Evolutionary conservation across 805 yeast species (phyloP).

Genomic region (Debaryomyces castellii): DNA sequence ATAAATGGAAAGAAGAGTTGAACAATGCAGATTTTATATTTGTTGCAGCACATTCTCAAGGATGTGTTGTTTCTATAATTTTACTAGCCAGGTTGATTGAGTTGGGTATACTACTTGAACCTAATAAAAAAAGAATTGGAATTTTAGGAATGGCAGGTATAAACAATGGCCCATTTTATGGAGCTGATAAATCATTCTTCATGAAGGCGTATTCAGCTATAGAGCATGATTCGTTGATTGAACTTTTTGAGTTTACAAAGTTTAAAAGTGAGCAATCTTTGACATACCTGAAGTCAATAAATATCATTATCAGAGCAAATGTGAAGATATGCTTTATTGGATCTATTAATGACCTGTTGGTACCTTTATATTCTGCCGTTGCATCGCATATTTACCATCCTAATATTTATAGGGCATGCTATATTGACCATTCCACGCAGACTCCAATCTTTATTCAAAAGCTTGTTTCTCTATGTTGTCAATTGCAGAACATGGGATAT

Average conservation of each 20-base stretch:
- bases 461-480: conserved; percentile 71
- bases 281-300: conserved; percentile 65
- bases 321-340: conserved; percentile 83
- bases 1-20: conserved; percentile 62
- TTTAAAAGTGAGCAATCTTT: conserved; percentile 70
- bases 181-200: conserved; percentile 78
- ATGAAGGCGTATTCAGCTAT: conserved; percentile 88
- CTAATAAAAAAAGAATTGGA: conserved; percentile 53
- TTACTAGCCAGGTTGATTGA: conserved; percentile 72
- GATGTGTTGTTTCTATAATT: conserved; percentile 86
- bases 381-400: conserved; percentile 87
- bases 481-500: conserved; percentile 70
- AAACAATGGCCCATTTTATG: conserved; percentile 90
- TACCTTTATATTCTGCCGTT: conserved; percentile 85
- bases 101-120: conserved; percentile 44
- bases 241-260: conserved; percentile 84
- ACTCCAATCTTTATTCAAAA: conserved; percentile 79
- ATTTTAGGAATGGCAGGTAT: conserved; percentile 94
- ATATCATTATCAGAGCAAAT: conserved; percentile 62
- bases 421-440: conserved; percentile 76
- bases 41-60: conserved; percentile 94
- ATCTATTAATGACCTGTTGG: conserved; percentile 89
- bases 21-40: conserved; percentile 79
- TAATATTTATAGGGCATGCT: conserved; percentile 83
- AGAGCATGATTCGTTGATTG: conserved; percentile 83